These are phyloP conservation scores for Naegleria lovaniensis DNA, from an alignment of 208 protist genomes.

Conservation along the genomic window DNA sequence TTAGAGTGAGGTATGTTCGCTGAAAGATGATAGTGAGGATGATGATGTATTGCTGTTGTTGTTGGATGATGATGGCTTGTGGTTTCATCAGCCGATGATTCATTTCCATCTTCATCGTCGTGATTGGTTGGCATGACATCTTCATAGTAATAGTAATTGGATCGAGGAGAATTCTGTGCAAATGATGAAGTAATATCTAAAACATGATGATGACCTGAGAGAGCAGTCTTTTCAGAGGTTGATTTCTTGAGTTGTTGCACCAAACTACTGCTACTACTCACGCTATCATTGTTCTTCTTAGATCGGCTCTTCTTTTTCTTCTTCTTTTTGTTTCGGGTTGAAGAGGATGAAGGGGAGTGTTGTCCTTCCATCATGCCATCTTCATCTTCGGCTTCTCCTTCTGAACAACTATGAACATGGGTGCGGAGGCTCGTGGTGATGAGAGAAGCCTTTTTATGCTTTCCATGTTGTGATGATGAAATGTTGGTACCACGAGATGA, in stretches of 20 bases:
- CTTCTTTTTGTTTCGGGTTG: not conserved
- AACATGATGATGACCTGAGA: no score
- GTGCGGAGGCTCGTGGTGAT: no score
- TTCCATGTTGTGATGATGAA: not conserved
- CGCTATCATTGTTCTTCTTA: not conserved
- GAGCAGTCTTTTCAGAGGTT: no score
- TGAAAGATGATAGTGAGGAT: not conserved
- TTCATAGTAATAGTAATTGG: not conserved
- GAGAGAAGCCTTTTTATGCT: no score
- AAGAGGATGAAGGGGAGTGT: not conserved
- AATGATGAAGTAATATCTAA: no score
- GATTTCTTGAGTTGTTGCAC: not conserved
- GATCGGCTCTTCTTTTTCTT: not conserved
- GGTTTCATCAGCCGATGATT: not conserved
- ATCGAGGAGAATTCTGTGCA: not conserved
- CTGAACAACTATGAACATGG: not conserved
- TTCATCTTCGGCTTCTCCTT: not conserved
- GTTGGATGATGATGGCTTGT: no score
- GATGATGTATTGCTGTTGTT: not conserved
- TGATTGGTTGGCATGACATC: not conserved
- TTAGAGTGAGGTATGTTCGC: not conserved
- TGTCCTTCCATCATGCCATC: no score
- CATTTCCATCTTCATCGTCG: not conserved
- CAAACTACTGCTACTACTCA: not conserved
- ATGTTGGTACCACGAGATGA: not conserved